Evolutionary conservation across 164 flowering plant genomes (phyloP), one percentile per base, ranked within the genome.

Genomic region (Taxillus chinensis): DNA sequence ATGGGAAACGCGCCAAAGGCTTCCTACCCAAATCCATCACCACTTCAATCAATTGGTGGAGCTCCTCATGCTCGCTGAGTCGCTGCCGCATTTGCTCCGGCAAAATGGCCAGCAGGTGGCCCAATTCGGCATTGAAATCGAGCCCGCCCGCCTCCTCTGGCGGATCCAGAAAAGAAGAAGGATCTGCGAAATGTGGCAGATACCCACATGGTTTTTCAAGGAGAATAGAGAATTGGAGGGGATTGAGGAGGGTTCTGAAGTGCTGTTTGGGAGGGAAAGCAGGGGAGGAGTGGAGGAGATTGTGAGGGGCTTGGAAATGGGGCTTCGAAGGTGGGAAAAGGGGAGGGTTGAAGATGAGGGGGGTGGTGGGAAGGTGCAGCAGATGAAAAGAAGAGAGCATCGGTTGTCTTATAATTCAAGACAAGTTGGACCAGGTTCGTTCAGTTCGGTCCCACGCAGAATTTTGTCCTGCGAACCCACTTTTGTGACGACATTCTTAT

Each of bases 11-110:
- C 15, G 90, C 98, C 50, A 90, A 59, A 2, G 98, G 98, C 67
- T 69, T 80, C 16, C 96, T 77, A 14, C 98, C 96, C 74, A 92
- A 80, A 68, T 92, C 98, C 95, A 92, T 76, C 1, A 87, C 98
- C n/a, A 89, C 88, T 68, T 89, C 98, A 65, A 88, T 84, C 77
- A 92, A 61, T 3, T 85, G 73, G 17, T 52, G 67, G 16, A 74
- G 73, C 74, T 90, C 96, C 69, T 78, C 71, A 60, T 92, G 96
- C 67, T 80, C 83, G 39, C 64, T 65, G 3, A 82, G 71, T 61
- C 64, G 76, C 55, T 67, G 61, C 46, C 86, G 77, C 87, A 90
- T 83, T 55, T 75, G 81, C 62, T 82, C 89, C 16, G 96, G 96
- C 67, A 92, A 67, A 6, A 92, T 78, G 52, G 71, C 78, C 82